These are phyloP conservation scores for Parafenestella ontariensis DNA, from an alignment of 2,329 filamentous ascomycete species.

Conservation along the genomic window DNA sequence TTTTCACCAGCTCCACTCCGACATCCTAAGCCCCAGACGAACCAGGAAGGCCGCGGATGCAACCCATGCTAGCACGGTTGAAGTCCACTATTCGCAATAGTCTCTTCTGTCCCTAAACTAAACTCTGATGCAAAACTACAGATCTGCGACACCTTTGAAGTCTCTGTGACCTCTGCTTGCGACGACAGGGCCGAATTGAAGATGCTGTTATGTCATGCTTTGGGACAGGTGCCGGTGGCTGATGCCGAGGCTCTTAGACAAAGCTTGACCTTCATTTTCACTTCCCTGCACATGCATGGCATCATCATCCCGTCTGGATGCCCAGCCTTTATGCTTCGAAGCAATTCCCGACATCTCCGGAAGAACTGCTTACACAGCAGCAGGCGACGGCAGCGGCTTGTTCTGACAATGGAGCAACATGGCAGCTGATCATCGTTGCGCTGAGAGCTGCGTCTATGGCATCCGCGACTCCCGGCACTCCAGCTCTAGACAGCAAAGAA, in stretches of 20 bases:
- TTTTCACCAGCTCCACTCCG: conserved; percentile 16
- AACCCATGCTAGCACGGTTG: conserved; percentile 5
- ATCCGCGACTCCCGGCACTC: conserved; percentile 18
- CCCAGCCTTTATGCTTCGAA: conserved; percentile 12
- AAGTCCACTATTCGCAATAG: conserved; percentile 4
- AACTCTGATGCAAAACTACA: no score
- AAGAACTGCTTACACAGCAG: conserved; percentile 8
- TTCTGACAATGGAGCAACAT: neutral
- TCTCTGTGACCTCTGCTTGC: no score
- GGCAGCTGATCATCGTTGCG: conserved; percentile 1
- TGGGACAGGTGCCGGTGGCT: conserved; percentile 23
- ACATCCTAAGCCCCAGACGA: conserved; percentile 11
- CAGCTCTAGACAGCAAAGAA: conserved; percentile 1
- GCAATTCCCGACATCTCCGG: conserved; percentile 20
- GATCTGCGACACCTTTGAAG: no score
- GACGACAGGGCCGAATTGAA: neutral
- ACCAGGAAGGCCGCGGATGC: conserved; percentile 16
- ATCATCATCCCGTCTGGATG: conserved; percentile 23
- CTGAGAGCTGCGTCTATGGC: neutral
- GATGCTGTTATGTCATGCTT: conserved; percentile 28
- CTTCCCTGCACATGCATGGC: conserved; percentile 23
- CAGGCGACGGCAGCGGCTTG: conserved; percentile 1
- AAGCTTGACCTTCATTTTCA: conserved; percentile 28
- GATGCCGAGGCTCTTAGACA: conserved; percentile 37
- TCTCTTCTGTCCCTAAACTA: neutral